Percentiles rank a stretch among this genome's conserved stretches.
Conservation (phyloP, 192 early-diverging fungal genomes). For the Kappamyces sp. region DNA sequence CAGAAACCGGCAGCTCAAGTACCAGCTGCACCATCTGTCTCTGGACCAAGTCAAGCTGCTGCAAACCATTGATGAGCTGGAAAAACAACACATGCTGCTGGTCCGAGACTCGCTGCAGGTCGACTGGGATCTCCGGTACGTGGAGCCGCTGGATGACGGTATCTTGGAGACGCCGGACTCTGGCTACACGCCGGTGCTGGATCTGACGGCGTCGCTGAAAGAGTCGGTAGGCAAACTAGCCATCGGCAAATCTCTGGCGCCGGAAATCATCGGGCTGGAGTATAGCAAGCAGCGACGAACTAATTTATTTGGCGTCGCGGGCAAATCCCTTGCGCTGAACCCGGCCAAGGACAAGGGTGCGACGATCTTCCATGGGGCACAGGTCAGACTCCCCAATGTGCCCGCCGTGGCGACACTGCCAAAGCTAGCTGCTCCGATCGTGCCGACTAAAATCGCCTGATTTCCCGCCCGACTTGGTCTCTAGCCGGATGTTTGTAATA, state of each 20-base stretch:
- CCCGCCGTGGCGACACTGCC: background rate
- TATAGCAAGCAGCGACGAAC: no score
- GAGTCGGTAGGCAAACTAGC: no score
- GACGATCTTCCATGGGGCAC: background rate
- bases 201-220: no score
- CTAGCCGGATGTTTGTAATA: conserved; percentile 67
- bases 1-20: conserved; percentile 6
- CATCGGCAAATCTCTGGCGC: no score
- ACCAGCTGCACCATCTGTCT: background rate
- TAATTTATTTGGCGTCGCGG: no score
- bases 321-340: no score
- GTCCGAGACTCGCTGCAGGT: conserved; percentile 2
- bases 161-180: no score
- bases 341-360: background rate
- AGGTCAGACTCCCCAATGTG: background rate
- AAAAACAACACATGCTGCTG: conserved; percentile 15
- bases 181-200: no score
- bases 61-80: background rate
- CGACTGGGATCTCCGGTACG: conserved; percentile 12
- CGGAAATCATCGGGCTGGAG: no score
- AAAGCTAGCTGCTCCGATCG: background rate
- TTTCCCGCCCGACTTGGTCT: conserved; percentile 80
- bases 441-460: conserved; percentile 44
- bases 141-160: background rate
- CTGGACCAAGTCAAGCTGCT: background rate